A percentile compares a stretch with the other conserved stretches of the same genome.
phyloP scores from a whole-genome alignment of 176 grass and related monocot species.

The Echinochloa phyllopogon region DNA sequence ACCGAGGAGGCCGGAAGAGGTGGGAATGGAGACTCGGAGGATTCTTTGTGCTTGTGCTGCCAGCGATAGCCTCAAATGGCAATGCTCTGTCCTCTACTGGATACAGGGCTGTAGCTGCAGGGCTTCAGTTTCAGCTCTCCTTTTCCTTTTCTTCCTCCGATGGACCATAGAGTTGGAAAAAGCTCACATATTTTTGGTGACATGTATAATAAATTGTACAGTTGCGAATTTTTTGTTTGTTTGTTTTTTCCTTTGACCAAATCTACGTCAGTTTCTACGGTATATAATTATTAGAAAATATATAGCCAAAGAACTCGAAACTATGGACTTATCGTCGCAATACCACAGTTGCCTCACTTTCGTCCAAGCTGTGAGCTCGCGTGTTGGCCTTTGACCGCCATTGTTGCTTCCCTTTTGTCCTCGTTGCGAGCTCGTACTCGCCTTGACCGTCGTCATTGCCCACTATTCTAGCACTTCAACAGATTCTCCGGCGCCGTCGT shows the following conservation, averaged over 20 bases:
- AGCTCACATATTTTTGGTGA: neutral
- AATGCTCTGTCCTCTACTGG: slow-evolving; percentile 38
- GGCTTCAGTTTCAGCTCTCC: neutral
- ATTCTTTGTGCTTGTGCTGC: slow-evolving; percentile 60
- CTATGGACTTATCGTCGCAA: neutral
- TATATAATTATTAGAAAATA: neutral
- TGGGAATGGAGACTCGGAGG: slow-evolving; percentile 39
- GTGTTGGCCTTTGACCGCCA: neutral
- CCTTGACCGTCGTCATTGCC: neutral
- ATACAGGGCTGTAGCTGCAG: neutral
- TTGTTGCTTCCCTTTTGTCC: neutral
- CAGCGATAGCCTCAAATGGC: slow-evolving; percentile 40
- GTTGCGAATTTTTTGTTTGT: neutral
- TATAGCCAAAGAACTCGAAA: no score
- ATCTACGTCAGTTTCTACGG: neutral
- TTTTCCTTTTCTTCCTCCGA: neutral
- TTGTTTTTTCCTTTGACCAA: neutral
- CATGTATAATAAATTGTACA: neutral
- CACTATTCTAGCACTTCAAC: neutral
- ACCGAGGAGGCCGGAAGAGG: slow-evolving; percentile 56
- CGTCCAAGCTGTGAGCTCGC: neutral
- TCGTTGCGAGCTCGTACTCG: neutral
- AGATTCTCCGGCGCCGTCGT: neutral
- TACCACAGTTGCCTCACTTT: slow-evolving; percentile 7
- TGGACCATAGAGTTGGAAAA: neutral